Evolutionary conservation across 1,284 basidiomycete genomes (phyloP).

Genomic region (Sporisorium graminicola): DNA sequence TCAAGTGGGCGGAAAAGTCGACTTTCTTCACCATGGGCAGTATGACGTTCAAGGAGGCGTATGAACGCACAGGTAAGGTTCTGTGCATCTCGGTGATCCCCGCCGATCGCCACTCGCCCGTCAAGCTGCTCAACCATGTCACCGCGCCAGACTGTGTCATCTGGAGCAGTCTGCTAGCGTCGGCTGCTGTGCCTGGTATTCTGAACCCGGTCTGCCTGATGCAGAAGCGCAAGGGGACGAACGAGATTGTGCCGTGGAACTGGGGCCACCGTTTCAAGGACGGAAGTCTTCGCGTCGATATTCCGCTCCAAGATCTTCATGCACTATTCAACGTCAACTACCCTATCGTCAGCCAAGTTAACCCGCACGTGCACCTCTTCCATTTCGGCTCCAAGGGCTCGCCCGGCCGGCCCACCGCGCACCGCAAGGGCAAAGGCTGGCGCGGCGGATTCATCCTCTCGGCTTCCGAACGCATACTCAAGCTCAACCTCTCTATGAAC

Average conservation of each 20-base stretch:
- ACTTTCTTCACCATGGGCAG: constrained; percentile 93
- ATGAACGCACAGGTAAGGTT: constrained; percentile 86
- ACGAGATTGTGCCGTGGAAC: constrained; percentile 88
- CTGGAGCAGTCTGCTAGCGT: constrained; percentile 72
- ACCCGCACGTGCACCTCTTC: constrained; percentile 98
- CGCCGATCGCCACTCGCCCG: constrained; percentile 88
- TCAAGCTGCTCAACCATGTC: constrained; percentile 93
- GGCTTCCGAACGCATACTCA: constrained; percentile 69
- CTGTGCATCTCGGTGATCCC: constrained; percentile 96
- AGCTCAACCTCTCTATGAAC: constrained; percentile 66
- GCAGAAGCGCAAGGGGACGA: constrained; percentile 85
- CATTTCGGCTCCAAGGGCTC: constrained; percentile 95
- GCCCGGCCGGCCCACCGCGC: constrained; percentile 91
- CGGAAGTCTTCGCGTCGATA: constrained; percentile 78
- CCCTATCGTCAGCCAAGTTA: constrained; percentile 94
- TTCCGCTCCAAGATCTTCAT: constrained; percentile 90
- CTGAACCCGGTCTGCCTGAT: constrained; percentile 81
- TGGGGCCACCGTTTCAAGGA: constrained; percentile 77
- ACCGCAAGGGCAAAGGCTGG: constrained; percentile 84
- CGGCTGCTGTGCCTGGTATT: constrained; percentile 67
- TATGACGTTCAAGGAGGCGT: constrained; percentile 95
- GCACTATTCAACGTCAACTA: constrained; percentile 81
- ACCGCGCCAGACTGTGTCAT: constrained; percentile 88
- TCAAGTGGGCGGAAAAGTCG: constrained; percentile 82
- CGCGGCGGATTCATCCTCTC: constrained; percentile 86